Evolutionary conservation across 2,329 filamentous ascomycete species (phyloP).

Genomic region (Trichoderma lentiforme): DNA sequence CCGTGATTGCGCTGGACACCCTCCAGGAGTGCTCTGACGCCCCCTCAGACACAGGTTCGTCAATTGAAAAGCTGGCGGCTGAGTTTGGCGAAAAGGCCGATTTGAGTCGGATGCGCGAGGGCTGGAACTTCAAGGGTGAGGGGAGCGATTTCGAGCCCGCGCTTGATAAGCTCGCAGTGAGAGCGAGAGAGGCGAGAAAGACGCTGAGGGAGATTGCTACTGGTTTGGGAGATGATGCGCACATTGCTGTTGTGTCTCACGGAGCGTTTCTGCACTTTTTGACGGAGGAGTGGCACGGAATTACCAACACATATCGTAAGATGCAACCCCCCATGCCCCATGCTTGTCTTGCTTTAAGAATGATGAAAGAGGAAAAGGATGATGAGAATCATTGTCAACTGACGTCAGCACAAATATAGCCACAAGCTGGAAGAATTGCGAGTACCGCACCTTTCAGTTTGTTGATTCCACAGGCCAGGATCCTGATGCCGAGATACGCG

Average conservation of each 20-base stretch:
- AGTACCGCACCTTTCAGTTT: slow-evolving; percentile 67
- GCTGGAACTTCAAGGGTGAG: slow-evolving; percentile 67
- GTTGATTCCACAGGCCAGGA: slow-evolving; percentile 49
- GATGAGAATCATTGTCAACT: not conserved
- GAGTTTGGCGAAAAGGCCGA: slow-evolving; percentile 66
- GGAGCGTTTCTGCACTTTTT: slow-evolving; percentile 83
- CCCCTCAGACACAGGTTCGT: slow-evolving; percentile 73
- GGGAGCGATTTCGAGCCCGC: slow-evolving; percentile 45
- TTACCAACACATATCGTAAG: slow-evolving; percentile 25
- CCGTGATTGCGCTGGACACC: slow-evolving; percentile 66
- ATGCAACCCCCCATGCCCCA: not conserved
- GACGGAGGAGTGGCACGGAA: slow-evolving; percentile 74
- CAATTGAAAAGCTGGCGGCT: slow-evolving; percentile 48
- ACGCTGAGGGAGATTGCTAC: slow-evolving; percentile 50
- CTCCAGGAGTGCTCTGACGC: slow-evolving; percentile 74
- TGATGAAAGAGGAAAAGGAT: not conserved
- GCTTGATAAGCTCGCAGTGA: slow-evolving; percentile 52
- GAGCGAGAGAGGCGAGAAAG: slow-evolving; percentile 59
- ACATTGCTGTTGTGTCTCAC: slow-evolving; percentile 76
- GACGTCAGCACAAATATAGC: slow-evolving; percentile 40
- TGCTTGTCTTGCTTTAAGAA: not conserved
- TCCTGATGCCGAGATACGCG: slow-evolving; percentile 43
- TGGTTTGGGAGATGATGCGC: slow-evolving; percentile 51
- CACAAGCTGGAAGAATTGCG: slow-evolving; percentile 72
- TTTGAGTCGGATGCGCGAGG: slow-evolving; percentile 55